Conservation (phyloP, 1,139 yeast genomes). For the Lodderomyces pseudojiufengensis region DNA sequence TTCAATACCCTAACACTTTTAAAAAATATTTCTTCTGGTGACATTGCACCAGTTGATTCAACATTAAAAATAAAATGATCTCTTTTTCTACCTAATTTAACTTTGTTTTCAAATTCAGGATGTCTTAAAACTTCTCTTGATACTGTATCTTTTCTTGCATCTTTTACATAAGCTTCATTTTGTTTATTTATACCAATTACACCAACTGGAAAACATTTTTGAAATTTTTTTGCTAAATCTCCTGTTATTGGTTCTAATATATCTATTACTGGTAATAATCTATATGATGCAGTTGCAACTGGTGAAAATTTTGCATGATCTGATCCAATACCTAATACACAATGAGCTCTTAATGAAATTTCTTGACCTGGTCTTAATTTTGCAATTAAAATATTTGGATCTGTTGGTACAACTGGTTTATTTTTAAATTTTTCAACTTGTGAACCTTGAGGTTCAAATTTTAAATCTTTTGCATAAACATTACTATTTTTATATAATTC, state of each 20-base stretch:
- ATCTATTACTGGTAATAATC: constrained; percentile 88
- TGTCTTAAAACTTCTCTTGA: constrained; percentile 95
- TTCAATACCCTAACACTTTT: constrained; percentile 82
- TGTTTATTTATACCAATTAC: constrained; percentile 69
- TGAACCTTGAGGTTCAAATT: constrained; percentile 88
- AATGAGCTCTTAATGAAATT: constrained; percentile 84
- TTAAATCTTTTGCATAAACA: constrained; percentile 84
- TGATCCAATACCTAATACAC: constrained; percentile 85
- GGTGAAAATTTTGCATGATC: constrained; percentile 98
- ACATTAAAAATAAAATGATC: constrained; percentile 92
- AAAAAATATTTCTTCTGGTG: constrained; percentile 91
- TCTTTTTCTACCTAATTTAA: constrained; percentile 84
- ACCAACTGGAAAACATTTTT: constrained; percentile 89
- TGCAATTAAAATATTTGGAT: constrained; percentile 85
- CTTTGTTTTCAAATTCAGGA: constrained; percentile 83
- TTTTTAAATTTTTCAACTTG: constrained; percentile 69
- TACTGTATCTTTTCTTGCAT: constrained; percentile 92
- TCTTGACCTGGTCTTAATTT: constrained; percentile 97
- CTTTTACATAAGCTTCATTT: constrained; percentile 77
- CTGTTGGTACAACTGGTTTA: constrained; percentile 71
- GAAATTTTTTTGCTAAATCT: constrained; percentile 71
- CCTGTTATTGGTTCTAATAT: constrained; percentile 75
- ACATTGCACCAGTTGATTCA: constrained; percentile 95
- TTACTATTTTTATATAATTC: constrained; percentile 77
- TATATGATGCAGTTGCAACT: constrained; percentile 94